Evolutionary conservation across 768 basidiomycete species (phyloP).

Genomic region (Leccinellum rugosiceps): DNA sequence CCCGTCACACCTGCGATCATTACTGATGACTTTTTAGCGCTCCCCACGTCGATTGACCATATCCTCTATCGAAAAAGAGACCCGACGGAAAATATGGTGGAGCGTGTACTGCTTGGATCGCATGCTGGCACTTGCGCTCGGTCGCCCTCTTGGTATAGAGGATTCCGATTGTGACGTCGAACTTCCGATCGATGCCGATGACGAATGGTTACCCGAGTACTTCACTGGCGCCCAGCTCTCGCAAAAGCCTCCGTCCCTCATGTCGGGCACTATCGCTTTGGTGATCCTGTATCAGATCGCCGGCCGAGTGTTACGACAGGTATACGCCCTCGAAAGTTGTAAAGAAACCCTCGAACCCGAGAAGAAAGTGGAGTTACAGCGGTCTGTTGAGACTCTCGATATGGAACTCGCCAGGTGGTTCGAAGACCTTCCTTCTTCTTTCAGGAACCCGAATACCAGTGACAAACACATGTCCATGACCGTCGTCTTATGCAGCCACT

Average conservation of each 20-base stretch:
- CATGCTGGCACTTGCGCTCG: slow-evolving; percentile 88
- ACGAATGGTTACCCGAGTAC: slow-evolving; percentile 70
- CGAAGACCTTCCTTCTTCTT: slow-evolving; percentile 67
- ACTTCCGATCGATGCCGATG: slow-evolving; percentile 78
- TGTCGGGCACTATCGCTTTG: slow-evolving; percentile 78
- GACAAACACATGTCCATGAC: slow-evolving; percentile 85
- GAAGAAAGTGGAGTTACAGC: slow-evolving; percentile 72
- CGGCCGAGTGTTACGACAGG: slow-evolving; percentile 76
- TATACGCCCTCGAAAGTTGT: slow-evolving; percentile 78
- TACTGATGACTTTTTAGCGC: slow-evolving; percentile 48
- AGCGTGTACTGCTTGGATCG: slow-evolving; percentile 86
- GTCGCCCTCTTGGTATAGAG: slow-evolving; percentile 84
- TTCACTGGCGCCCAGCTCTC: slow-evolving; percentile 60
- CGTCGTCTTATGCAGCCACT: slow-evolving; percentile 82
- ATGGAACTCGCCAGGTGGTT: slow-evolving; percentile 79
- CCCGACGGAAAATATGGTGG: slow-evolving; percentile 92
- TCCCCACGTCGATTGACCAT: slow-evolving; percentile 74
- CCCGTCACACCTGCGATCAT: slow-evolving; percentile 1
- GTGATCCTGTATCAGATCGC: slow-evolving; percentile 81
- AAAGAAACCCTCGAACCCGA: slow-evolving; percentile 72
- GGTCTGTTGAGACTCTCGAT: slow-evolving; percentile 75
- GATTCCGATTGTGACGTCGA: slow-evolving; percentile 91
- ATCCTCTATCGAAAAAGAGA: slow-evolving; percentile 79
- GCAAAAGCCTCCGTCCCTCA: slow-evolving; percentile 60
- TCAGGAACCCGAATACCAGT: slow-evolving; percentile 71